Evolutionary conservation across 1,284 basidiomycete genomes (phyloP).

Genomic region (Singerocomus inundabilis): DNA sequence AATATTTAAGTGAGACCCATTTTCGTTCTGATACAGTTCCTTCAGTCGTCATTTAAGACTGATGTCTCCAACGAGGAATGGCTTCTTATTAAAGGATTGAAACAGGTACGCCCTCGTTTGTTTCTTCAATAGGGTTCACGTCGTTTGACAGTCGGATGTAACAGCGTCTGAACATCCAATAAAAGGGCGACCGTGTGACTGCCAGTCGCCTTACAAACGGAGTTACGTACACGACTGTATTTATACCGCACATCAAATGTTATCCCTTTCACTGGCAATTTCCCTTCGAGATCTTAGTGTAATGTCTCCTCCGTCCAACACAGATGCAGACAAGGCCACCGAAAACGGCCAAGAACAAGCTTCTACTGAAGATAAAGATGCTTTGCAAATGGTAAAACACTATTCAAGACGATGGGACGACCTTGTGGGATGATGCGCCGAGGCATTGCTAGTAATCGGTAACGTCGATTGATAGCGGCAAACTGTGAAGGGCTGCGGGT

Average conservation of each 20-base stretch:
- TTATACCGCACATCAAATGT: constrained; percentile 28
- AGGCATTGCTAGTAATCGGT: constrained; percentile 51
- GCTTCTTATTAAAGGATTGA: constrained; percentile 90
- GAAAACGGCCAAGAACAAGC: constrained; percentile 15
- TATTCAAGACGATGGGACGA: constrained; percentile 31
- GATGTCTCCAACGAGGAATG: constrained; percentile 93
- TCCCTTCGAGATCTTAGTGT: not conserved
- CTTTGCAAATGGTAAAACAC: constrained; percentile 61
- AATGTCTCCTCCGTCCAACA: constrained; percentile 23
- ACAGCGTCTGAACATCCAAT: constrained; percentile 49
- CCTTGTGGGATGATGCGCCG: constrained; percentile 28
- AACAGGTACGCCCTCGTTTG: constrained; percentile 57
- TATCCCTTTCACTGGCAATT: not conserved
- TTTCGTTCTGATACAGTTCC: constrained; percentile 6
- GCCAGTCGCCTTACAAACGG: constrained; percentile 9
- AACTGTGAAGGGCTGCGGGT: constrained; percentile 85
- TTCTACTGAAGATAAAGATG: constrained; percentile 44
- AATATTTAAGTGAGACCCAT: constrained; percentile 9
- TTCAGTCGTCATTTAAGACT: constrained; percentile 80
- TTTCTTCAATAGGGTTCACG: not conserved
- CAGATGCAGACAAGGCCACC: constrained; percentile 5
- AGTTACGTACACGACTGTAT: constrained; percentile 33
- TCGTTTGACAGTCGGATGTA: constrained; percentile 3
- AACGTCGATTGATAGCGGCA: constrained; percentile 66
- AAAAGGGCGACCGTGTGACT: constrained; percentile 12